Conservation (phyloP, 768 basidiomycete genomes). For the Tricholoma bakamatsutake region DNA sequence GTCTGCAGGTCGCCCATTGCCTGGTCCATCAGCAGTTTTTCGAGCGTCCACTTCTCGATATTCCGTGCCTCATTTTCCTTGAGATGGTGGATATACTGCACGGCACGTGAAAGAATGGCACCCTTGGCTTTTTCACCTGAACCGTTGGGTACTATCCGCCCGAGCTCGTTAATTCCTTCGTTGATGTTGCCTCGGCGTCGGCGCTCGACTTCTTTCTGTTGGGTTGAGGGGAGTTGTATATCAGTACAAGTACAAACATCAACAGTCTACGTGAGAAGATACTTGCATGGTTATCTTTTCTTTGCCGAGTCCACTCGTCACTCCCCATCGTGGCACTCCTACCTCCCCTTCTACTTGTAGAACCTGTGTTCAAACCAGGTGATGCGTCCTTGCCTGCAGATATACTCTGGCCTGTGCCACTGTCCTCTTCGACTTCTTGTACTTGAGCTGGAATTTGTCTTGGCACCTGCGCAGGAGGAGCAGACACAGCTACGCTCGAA, state of each 20-base stretch:
- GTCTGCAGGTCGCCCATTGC: constrained; percentile 84
- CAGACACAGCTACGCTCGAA: constrained; percentile 46
- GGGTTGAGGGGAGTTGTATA: not conserved
- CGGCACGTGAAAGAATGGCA: constrained; percentile 81
- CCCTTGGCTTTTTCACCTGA: constrained; percentile 88
- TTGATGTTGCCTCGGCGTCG: constrained; percentile 94
- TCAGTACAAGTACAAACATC: not conserved
- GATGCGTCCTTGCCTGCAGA: constrained; percentile 9
- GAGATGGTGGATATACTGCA: constrained; percentile 87
- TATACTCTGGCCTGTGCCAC: constrained; percentile 10
- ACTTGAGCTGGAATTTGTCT: constrained; percentile 14
- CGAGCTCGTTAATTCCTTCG: constrained; percentile 91
- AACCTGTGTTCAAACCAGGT: constrained; percentile 7
- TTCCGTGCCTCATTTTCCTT: constrained; percentile 89
- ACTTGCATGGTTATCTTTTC: constrained; percentile 79
- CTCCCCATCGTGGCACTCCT: constrained; percentile 59
- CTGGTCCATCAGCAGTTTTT: constrained; percentile 89
- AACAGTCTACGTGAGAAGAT: not conserved
- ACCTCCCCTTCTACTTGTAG: constrained; percentile 39
- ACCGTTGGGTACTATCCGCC: constrained; percentile 81
- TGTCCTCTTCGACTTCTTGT: constrained; percentile 19
- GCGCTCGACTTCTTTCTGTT: constrained; percentile 96
- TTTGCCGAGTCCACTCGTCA: constrained; percentile 74
- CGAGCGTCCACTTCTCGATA: constrained; percentile 91
- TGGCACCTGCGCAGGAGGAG: constrained; percentile 22